Evolutionary conservation across 805 yeast genomes (phyloP).

Genomic region (Wickerhamia fluorescens): DNA sequence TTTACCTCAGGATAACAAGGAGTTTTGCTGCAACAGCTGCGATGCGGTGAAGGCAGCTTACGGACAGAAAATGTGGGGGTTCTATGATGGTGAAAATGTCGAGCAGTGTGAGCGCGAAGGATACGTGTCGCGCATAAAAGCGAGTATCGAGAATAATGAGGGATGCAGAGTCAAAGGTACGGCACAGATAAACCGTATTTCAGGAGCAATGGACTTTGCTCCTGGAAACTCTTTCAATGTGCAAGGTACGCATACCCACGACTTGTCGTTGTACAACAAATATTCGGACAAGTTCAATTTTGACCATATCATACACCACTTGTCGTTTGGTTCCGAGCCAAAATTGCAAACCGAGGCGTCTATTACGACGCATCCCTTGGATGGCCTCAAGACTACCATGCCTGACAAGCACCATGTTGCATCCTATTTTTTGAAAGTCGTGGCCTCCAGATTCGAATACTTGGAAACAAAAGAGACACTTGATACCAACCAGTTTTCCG

Average conservation of each 20-base stretch:
- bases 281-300: constrained; percentile 57
- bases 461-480: constrained; percentile 38
- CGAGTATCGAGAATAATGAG: constrained; percentile 49
- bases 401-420: constrained; percentile 54
- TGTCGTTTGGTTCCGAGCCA: constrained; percentile 72
- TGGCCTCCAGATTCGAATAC: constrained; percentile 78
- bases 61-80: constrained; percentile 74
- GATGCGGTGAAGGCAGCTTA: constrained; percentile 76
- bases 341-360: constrained; percentile 22
- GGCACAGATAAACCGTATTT: constrained; percentile 73
- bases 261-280: constrained; percentile 62
- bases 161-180: constrained; percentile 86
- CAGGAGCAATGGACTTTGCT: constrained; percentile 91
- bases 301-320: constrained; percentile 69
- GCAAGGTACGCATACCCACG: constrained; percentile 71
- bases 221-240: constrained; percentile 76
- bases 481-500: constrained; percentile 88
- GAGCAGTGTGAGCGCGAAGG: constrained; percentile 91
- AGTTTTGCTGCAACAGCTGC: constrained; percentile 79
- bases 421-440: constrained; percentile 82
- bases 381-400: constrained; percentile 37
- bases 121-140: constrained; percentile 57
- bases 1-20: constrained; percentile 47
- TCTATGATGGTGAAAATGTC: constrained; percentile 79
- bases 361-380: constrained; percentile 53